These are phyloP conservation scores for Aspergillus awamori DNA, from an alignment of 2,329 filamentous ascomycete genomes.

Conservation along the genomic window DNA sequence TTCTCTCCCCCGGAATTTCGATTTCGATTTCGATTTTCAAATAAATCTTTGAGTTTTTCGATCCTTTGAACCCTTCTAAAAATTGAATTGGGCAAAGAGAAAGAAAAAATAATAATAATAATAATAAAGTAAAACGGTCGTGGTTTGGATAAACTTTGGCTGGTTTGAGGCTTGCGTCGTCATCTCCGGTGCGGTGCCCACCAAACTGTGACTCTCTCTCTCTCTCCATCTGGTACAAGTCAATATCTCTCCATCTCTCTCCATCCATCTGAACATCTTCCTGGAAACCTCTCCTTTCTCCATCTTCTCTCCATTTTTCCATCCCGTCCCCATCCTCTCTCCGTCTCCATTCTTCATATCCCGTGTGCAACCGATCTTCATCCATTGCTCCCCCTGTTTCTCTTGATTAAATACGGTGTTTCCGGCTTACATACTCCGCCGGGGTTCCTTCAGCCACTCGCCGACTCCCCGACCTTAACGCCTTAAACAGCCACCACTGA, in stretches of 20 bases:
- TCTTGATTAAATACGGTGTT: too few species aligned
- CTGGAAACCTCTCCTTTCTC: too few species aligned
- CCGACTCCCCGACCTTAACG: not conserved
- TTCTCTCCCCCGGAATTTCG: not conserved
- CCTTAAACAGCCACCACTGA: not conserved
- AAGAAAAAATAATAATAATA: too few species aligned
- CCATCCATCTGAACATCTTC: not conserved
- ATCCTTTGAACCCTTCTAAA: not conserved
- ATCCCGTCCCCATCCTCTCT: not conserved
- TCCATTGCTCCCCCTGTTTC: not conserved
- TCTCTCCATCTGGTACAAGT: slow-evolving; percentile 1
- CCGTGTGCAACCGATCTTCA: not conserved
- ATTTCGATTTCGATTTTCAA: too few species aligned
- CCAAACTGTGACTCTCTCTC: not conserved
- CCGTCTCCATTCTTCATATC: not conserved
- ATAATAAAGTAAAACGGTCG: not conserved
- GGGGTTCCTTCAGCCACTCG: not conserved
- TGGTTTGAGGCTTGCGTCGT: not conserved
- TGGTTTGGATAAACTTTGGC: not conserved
- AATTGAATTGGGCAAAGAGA: not conserved
- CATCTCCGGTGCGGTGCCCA: not conserved
- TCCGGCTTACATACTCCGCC: too few species aligned
- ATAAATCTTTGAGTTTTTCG: not conserved
- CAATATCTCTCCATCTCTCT: slow-evolving; percentile 6
- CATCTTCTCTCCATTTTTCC: slow-evolving; percentile 7